A percentile compares a stretch with the other conserved stretches of the same genome.
phyloP scores from a whole-genome alignment of 2,329 filamentous ascomycete species.

The Xylariaceae sp. region DNA sequence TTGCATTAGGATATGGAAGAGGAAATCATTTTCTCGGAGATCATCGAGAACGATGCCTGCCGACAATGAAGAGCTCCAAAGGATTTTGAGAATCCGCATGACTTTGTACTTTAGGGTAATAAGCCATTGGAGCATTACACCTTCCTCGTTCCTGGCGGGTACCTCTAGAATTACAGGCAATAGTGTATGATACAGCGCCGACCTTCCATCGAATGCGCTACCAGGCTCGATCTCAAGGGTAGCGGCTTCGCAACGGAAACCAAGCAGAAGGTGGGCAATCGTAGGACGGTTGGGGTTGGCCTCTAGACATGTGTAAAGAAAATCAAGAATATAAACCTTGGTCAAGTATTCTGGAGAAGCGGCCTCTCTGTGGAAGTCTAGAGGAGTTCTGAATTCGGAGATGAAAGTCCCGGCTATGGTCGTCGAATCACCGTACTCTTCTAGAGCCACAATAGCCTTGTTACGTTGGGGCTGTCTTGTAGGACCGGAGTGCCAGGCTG shows the following conservation, averaged over 20 bases:
- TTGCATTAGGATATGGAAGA: slow-evolving; percentile 74
- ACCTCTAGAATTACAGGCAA: slow-evolving; percentile 71
- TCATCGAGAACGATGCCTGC: slow-evolving; percentile 74
- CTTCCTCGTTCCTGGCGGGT: slow-evolving; percentile 63
- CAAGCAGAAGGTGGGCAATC: slow-evolving; percentile 87
- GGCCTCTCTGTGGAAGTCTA: slow-evolving; percentile 74
- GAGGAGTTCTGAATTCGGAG: slow-evolving; percentile 65
- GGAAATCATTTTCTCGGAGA: slow-evolving; percentile 75
- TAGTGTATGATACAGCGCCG: slow-evolving; percentile 83
- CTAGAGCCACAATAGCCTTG: slow-evolving; percentile 85
- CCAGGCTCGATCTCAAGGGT: slow-evolving; percentile 68
- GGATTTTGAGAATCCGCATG: slow-evolving; percentile 73
- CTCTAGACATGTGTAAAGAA: slow-evolving; percentile 78
- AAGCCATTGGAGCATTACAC: slow-evolving; percentile 67
- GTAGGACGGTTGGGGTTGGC: slow-evolving; percentile 77
- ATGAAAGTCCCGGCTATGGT: slow-evolving; percentile 76
- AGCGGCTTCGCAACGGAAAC: slow-evolving; percentile 77
- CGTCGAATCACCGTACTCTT: slow-evolving; percentile 77
- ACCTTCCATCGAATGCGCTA: slow-evolving; percentile 70
- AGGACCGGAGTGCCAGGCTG: slow-evolving; percentile 65
- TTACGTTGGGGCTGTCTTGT: slow-evolving; percentile 69
- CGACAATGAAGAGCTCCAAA: slow-evolving; percentile 85
- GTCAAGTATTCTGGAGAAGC: slow-evolving; percentile 75
- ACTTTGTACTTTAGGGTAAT: slow-evolving; percentile 69
- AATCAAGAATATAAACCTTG: slow-evolving; percentile 83